Percentiles rank a stretch among this genome's conserved stretches.
Conservation (phyloP, 192 early-diverging fungal species). For the Phlyctochytrium planicorne region DNA sequence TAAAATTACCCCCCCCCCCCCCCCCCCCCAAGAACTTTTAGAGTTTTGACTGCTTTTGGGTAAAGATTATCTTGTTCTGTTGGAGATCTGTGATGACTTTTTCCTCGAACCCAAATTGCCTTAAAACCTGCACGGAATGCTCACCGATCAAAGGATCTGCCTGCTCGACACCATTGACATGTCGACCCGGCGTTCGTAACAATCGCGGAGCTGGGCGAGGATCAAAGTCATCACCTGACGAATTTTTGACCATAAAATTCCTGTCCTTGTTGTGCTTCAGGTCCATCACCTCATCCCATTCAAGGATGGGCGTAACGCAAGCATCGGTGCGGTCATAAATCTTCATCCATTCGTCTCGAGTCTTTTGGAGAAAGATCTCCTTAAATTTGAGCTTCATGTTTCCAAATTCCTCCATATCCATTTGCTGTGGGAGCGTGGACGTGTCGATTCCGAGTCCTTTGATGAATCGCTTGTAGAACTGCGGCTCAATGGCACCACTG, state of each 20-base stretch:
- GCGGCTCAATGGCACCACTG: constrained; percentile 60
- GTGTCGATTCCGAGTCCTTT: constrained; percentile 32
- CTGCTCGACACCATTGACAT: background rate
- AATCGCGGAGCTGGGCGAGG: constrained; percentile 56
- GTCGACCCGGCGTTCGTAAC: constrained; percentile 47
- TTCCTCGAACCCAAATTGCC: background rate
- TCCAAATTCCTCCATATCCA: constrained; percentile 52
- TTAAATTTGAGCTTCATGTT: constrained; percentile 49
- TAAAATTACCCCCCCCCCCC: too few relatives aligned
- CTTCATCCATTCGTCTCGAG: constrained; percentile 59
- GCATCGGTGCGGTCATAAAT: constrained; percentile 64
- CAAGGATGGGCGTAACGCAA: constrained; percentile 65
- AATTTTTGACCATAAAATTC: background rate
- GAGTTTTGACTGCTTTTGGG: background rate
- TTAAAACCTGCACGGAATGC: constrained; percentile 40
- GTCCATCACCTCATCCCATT: constrained; percentile 28
- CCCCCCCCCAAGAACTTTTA: background rate
- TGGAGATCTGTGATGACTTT: constrained; percentile 4
- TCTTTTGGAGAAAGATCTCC: constrained; percentile 52
- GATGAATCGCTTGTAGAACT: constrained; percentile 60
- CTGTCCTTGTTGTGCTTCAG: constrained; percentile 1
- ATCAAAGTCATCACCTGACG: constrained; percentile 12
- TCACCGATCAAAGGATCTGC: constrained; percentile 37
- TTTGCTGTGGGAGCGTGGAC: constrained; percentile 47
- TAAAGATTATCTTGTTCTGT: too few relatives aligned